These are phyloP conservation scores for Pulveroboletus frians DNA, from an alignment of 768 basidiomycete genomes.

Conservation along the genomic window DNA sequence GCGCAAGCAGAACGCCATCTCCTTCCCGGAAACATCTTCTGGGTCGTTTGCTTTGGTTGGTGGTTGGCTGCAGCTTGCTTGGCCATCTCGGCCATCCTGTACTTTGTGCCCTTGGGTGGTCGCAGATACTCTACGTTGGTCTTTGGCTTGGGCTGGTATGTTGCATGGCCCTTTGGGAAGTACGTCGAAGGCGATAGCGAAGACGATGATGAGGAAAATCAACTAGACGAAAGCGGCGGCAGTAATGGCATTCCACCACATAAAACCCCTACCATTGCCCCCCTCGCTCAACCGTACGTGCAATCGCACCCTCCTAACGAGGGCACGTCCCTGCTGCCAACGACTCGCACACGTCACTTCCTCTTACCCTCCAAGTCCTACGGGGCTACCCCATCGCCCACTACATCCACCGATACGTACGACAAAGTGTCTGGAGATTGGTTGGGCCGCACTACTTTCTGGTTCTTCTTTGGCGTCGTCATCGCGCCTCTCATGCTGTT, in stretches of 20 bases:
- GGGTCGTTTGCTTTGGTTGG: conserved; percentile 89
- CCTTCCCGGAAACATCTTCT: conserved; percentile 90
- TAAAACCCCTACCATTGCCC: conserved; percentile 40
- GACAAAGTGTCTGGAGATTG: conserved; percentile 37
- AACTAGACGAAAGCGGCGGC: conserved; percentile 17
- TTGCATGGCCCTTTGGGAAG: conserved; percentile 97
- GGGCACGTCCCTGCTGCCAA: conserved; percentile 41
- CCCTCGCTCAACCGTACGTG: conserved; percentile 10
- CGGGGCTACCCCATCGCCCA: conserved; percentile 47
- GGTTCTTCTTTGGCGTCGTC: conserved; percentile 67
- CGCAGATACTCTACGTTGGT: conserved; percentile 79
- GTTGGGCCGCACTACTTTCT: conserved; percentile 76
- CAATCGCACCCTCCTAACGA: conserved; percentile 34
- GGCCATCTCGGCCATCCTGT: conserved; percentile 60
- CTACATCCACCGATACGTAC: conserved; percentile 18
- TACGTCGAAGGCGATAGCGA: conserved; percentile 84
- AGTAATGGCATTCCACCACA: conserved; percentile 31
- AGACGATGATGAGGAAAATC: conserved; percentile 38
- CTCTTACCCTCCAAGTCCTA: conserved; percentile 58
- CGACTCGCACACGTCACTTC: conserved; percentile 27
- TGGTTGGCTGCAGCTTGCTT: conserved; percentile 80
- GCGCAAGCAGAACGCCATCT: conserved; percentile 91
- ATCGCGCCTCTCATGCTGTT: conserved; percentile 87
- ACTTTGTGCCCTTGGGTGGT: conserved; percentile 74
- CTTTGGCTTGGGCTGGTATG: conserved; percentile 92